These are phyloP conservation scores for Miscanthus lutarioriparius DNA, from an alignment of 176 grass and related monocot species.

Conservation along the genomic window DNA sequence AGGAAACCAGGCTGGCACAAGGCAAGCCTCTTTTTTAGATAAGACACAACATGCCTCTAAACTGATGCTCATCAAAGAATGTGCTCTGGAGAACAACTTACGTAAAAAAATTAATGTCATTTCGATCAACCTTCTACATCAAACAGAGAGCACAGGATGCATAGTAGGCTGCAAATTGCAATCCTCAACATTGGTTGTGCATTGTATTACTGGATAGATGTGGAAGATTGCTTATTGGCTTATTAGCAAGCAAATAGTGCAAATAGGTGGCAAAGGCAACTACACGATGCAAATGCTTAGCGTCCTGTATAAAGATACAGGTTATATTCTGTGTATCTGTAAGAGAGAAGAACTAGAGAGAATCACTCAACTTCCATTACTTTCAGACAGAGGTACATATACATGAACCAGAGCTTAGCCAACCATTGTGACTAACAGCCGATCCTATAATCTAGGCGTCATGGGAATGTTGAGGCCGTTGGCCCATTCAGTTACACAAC, in stretches of 20 bases:
- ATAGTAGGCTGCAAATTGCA: not conserved
- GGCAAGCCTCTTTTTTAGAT: not conserved
- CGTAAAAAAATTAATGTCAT: not conserved
- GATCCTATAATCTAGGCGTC: no score
- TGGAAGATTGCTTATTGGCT: not conserved
- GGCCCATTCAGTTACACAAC: no score
- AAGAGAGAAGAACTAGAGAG: no score
- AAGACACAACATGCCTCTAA: not conserved
- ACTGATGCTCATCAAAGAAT: not conserved
- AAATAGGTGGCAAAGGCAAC: not conserved
- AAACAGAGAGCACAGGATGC: not conserved
- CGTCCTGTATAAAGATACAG: not conserved
- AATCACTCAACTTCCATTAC: no score
- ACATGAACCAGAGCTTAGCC: no score
- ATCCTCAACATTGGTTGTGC: not conserved
- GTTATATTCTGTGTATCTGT: not conserved
- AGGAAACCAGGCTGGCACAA: not conserved
- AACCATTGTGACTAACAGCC: no score
- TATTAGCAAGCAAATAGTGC: not conserved
- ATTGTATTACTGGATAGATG: not conserved
- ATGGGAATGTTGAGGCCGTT: no score
- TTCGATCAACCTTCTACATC: not conserved
- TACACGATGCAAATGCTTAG: not conserved
- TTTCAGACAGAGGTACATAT: no score
- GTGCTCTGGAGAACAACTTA: not conserved